Conservation (phyloP, 169 alveolate genomes). For the Perkinsus olseni region DNA sequence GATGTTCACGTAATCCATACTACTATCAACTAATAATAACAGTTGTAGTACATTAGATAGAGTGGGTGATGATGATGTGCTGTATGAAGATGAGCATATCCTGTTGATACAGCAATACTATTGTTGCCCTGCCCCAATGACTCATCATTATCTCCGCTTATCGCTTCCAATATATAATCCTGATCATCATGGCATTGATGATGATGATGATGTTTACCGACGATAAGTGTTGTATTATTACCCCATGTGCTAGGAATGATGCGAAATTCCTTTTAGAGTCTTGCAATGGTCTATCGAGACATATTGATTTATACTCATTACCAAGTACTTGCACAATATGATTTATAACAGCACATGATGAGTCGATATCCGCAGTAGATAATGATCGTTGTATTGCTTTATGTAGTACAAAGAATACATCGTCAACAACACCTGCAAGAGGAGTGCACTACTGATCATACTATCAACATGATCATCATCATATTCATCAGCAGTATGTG, state of each 20-base stretch:
- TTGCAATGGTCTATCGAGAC: background rate
- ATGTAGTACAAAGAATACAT: background rate
- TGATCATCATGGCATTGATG: background rate
- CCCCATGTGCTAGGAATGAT: background rate
- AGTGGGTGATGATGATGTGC: background rate
- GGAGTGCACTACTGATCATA: too few species aligned
- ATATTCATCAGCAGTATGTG: too few species aligned
- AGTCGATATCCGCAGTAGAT: background rate
- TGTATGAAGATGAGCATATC: too few species aligned
- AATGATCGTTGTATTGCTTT: background rate
- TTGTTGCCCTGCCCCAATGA: too few species aligned
- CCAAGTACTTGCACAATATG: background rate
- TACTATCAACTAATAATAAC: background rate
- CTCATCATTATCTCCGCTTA: background rate
- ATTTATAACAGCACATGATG: background rate
- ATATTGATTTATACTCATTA: background rate
- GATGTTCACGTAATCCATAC: background rate
- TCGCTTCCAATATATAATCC: background rate
- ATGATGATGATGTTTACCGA: background rate
- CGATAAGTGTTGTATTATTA: background rate
- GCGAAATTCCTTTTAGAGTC: background rate
- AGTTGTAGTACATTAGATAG: background rate
- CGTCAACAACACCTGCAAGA: background rate
- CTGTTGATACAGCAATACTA: too few species aligned
- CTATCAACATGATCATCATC: too few species aligned